Conservation (phyloP, 306 rosid genomes). For the Rosa persica region DNA sequence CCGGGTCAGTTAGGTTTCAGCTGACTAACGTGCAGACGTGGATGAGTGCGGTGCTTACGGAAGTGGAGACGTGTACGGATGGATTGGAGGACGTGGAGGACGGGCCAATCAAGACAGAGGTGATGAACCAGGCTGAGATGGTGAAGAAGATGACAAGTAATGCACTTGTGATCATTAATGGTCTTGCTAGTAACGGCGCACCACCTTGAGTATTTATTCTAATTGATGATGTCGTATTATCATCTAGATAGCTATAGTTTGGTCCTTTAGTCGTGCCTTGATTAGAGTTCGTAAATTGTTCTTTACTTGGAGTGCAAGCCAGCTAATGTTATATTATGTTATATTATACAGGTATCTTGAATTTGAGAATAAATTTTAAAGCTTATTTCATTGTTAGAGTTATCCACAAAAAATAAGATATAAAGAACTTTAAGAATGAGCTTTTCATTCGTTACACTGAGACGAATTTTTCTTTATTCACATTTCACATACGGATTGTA, state of each 20-base stretch:
- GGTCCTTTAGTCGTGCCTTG: not conserved
- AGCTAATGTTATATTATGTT: not conserved
- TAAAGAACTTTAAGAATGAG: too few relatives aligned
- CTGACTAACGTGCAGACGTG: constrained; percentile 98
- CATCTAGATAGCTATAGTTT: not conserved
- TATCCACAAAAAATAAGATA: too few relatives aligned
- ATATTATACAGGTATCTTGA: too few relatives aligned
- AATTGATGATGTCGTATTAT: not conserved
- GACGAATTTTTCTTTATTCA: too few relatives aligned
- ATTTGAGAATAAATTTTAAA: too few relatives aligned
- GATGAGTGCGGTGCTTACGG: constrained; percentile 96
- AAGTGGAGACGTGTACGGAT: constrained; percentile 87
- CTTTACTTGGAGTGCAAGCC: not conserved
- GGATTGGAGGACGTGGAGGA: constrained; percentile 72
- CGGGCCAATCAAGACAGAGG: constrained; percentile 52
- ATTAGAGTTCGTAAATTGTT: not conserved
- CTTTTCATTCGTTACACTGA: too few relatives aligned
- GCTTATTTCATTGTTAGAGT: too few relatives aligned
- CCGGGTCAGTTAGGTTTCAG: constrained; percentile 60
- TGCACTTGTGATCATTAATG: constrained; percentile 77
- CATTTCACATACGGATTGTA: too few relatives aligned
- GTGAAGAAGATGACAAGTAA: constrained; percentile 77
- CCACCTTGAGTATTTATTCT: not conserved
- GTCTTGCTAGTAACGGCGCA: constrained; percentile 42
- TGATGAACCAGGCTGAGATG: constrained; percentile 40